Conservation (phyloP, 2,329 filamentous ascomycete genomes). For the Sporothrix mexicana region DNA sequence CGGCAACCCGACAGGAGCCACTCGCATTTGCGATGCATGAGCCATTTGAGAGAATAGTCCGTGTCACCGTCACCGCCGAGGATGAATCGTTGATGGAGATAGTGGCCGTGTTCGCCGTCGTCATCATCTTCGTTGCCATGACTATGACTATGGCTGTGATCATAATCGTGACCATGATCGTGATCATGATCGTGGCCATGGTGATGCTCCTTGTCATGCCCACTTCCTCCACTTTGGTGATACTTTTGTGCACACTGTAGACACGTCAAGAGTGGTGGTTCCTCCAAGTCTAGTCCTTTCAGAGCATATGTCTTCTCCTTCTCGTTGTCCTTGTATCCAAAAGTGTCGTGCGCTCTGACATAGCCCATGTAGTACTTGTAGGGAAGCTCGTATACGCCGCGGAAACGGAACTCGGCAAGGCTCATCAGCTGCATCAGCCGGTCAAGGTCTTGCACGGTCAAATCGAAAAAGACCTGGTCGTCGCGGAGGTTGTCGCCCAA, state of each 20-base stretch:
- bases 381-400: conserved; percentile 23
- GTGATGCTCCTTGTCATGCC: not conserved
- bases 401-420: not conserved
- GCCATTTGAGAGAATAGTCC: conserved; percentile 19
- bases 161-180: not conserved
- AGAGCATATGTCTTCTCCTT: not conserved
- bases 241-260: conserved; percentile 5
- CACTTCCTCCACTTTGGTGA: conserved; percentile 10
- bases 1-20: conserved; percentile 36
- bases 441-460: conserved; percentile 32
- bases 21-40: conserved; percentile 33
- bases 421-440: conserved; percentile 25
- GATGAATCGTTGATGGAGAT: conserved; percentile 31
- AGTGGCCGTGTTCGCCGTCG: conserved; percentile 26
- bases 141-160: not conserved
- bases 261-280: conserved; percentile 7
- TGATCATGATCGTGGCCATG: not conserved
- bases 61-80: conserved; percentile 5
- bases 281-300: too few species aligned
- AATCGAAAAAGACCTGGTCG: conserved; percentile 33
- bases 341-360: conserved; percentile 21
- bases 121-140: not conserved
- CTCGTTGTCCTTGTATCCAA: not conserved
- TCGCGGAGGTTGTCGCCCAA: not conserved
- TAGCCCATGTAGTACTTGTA: conserved; percentile 33